A percentile compares a stretch with the other conserved stretches of the same genome.
These are phyloP conservation scores for Ashbya aceris DNA, from an alignment of 1,139 yeast genomes.

Conservation along the genomic window DNA sequence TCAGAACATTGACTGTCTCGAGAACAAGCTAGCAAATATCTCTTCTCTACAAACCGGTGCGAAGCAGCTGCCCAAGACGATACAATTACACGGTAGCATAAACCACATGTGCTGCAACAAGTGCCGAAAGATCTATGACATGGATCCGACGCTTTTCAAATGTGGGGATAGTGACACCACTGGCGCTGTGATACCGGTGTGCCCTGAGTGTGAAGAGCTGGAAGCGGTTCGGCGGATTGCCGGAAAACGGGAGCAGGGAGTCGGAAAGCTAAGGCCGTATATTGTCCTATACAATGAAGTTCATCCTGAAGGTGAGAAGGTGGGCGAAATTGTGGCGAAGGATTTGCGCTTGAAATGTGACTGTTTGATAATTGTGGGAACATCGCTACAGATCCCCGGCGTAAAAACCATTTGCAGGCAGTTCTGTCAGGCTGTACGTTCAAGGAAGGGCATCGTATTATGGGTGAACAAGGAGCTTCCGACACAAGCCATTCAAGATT, in stretches of 20 bases:
- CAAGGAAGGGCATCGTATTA: constrained; percentile 45
- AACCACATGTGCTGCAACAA: constrained; percentile 65
- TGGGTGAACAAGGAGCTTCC: constrained; percentile 52
- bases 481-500: constrained; percentile 39
- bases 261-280: constrained; percentile 71
- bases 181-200: constrained; percentile 35
- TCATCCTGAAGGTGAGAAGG: constrained; percentile 79
- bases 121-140: constrained; percentile 44
- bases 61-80: constrained; percentile 40
- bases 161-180: constrained; percentile 15
- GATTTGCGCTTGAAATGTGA: constrained; percentile 66
- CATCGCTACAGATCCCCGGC: constrained; percentile 80
- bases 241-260: constrained; percentile 68
- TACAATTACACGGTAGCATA: constrained; percentile 77
- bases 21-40: constrained; percentile 36
- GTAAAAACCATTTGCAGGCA: constrained; percentile 67
- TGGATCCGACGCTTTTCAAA: constrained; percentile 35
- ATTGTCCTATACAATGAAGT: constrained; percentile 79
- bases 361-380: constrained; percentile 73
- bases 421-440: constrained; percentile 57
- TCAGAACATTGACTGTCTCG: constrained; percentile 52
- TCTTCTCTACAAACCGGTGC: constrained; percentile 38
- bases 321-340: constrained; percentile 60
- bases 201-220: constrained; percentile 49
- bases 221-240: constrained; percentile 42